phyloP scores from a whole-genome alignment of 768 basidiomycete species.

The Lyophyllum shimeji region DNA sequence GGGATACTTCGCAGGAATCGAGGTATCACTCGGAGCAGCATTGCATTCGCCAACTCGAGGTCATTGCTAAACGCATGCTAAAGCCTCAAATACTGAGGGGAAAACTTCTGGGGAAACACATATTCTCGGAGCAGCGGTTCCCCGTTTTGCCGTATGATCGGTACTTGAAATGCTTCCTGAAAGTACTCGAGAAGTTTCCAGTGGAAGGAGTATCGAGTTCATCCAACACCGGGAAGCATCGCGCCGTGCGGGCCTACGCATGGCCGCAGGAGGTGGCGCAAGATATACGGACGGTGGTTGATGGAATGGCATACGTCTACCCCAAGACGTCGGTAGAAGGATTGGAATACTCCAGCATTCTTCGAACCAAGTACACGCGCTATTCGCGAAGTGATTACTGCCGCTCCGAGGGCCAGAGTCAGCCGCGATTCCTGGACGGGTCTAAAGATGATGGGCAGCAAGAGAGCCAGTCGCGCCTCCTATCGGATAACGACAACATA shows the following conservation, averaged over 20 bases:
- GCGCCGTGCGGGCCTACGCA: not conserved
- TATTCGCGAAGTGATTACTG: slow-evolving; percentile 6
- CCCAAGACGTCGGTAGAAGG: not conserved
- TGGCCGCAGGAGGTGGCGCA: slow-evolving; percentile 12
- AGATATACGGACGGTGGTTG: slow-evolving; percentile 14
- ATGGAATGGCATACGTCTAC: slow-evolving; percentile 12
- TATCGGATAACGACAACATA: not conserved
- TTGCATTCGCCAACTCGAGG: slow-evolving; percentile 10
- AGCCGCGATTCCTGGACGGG: slow-evolving; percentile 14
- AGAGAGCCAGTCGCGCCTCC: not conserved
- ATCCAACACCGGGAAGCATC: not conserved
- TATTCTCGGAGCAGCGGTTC: slow-evolving; percentile 19
- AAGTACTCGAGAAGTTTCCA: slow-evolving; percentile 19
- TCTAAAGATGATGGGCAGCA: not conserved
- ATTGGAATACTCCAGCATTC: not conserved
- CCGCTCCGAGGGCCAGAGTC: slow-evolving; percentile 1
- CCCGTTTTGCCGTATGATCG: slow-evolving; percentile 26
- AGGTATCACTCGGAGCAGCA: slow-evolving; percentile 18
- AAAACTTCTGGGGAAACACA: slow-evolving; percentile 10
- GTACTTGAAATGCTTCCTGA: slow-evolving; percentile 22
- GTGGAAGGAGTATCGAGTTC: not conserved
- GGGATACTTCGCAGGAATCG: slow-evolving; percentile 17
- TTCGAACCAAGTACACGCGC: slow-evolving; percentile 17
- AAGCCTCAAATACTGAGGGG: slow-evolving; percentile 16
- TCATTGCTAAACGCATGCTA: slow-evolving; percentile 13